Conservation (phyloP, 1,284 basidiomycete species). For the Erythrobasidium hasegawianum region DNA sequence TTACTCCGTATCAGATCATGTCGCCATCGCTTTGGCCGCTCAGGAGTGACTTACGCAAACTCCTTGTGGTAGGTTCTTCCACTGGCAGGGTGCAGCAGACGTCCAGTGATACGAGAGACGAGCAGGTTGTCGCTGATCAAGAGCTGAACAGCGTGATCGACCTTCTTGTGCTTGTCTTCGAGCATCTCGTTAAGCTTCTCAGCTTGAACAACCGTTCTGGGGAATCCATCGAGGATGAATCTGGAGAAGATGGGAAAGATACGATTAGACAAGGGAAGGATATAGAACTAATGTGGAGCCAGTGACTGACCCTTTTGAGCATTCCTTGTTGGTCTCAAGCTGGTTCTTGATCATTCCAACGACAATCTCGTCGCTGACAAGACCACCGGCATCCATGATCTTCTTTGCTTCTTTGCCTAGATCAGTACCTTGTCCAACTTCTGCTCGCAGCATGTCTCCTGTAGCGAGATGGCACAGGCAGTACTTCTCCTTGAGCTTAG, state of each 20-base stretch:
- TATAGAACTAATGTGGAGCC: too few species aligned
- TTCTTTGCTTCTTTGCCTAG: constrained; percentile 92
- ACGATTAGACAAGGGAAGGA: too few species aligned
- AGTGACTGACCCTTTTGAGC: constrained; percentile 85
- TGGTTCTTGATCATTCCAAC: constrained; percentile 96
- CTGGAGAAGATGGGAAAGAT: too few species aligned
- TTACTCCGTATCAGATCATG: too few species aligned
- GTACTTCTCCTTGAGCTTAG: constrained; percentile 85
- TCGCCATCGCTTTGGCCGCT: too few species aligned
- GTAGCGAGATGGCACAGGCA: constrained; percentile 97
- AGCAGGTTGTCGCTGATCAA: constrained; percentile 90
- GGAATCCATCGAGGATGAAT: constrained; percentile 98
- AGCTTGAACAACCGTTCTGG: constrained; percentile 94
- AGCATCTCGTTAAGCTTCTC: constrained; percentile 95
- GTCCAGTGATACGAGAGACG: constrained; percentile 94
- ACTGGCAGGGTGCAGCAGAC: constrained; percentile 82
- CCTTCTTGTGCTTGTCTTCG: constrained; percentile 64
- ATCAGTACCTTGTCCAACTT: constrained; percentile 80
- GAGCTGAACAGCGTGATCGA: constrained; percentile 88
- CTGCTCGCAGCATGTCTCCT: constrained; percentile 95
- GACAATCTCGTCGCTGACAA: constrained; percentile 95
- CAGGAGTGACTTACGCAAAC: constrained; percentile 80
- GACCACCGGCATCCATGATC: constrained; percentile 92
- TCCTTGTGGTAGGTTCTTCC: constrained; percentile 93
- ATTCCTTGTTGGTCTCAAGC: constrained; percentile 84